A percentile compares a stretch with the other conserved stretches of the same genome.
Conservation (phyloP, 768 basidiomycete species). For the Suillus spraguei region DNA sequence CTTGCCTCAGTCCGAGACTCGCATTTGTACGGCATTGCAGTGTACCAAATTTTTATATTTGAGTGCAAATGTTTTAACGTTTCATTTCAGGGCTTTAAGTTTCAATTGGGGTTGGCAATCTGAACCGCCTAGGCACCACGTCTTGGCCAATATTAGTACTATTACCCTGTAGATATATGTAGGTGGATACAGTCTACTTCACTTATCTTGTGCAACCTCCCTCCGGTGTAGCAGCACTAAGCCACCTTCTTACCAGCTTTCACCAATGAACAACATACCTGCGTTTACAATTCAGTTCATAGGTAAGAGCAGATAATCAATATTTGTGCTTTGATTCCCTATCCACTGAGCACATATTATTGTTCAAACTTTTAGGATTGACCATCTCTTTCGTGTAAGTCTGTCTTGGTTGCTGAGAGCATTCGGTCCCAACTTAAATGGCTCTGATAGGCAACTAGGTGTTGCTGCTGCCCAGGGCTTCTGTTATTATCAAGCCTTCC, state of each 20-base stretch:
- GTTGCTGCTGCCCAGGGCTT: not conserved
- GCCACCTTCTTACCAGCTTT: not conserved
- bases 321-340: not conserved
- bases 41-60: too few relatives aligned
- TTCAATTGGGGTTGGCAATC: not conserved
- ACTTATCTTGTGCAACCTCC: not conserved
- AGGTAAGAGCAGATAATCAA: not conserved
- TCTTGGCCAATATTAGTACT: not conserved
- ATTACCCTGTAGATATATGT: not conserved
- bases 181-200: not conserved
- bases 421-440: not conserved
- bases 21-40: not conserved
- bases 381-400: conserved; percentile 1
- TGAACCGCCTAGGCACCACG: not conserved
- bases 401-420: not conserved
- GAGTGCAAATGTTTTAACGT: not conserved
- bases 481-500: conserved; percentile 5
- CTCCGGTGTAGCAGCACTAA: not conserved
- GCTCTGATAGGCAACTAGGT: conserved; percentile 8
- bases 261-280: not conserved
- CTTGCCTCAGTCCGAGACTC: conserved; percentile 60
- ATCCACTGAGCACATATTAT: not conserved
- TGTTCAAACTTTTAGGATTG: not conserved
- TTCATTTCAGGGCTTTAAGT: not conserved
- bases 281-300: not conserved